phyloP scores from a whole-genome alignment of 495 filamentous ascomycete genomes.

The Neurospora pannonica region DNA sequence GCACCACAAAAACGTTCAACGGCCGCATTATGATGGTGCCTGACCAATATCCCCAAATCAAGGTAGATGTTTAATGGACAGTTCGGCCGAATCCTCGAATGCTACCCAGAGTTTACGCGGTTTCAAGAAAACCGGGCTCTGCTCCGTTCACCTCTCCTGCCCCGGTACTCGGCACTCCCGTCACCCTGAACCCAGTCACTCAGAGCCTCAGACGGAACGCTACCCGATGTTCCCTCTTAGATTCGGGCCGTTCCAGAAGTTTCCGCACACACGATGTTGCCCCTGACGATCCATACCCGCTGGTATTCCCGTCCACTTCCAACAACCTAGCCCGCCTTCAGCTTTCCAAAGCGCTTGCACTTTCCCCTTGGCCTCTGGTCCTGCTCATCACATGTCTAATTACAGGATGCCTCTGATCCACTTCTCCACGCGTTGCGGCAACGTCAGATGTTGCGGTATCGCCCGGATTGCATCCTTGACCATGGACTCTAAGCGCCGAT shows the following conservation, averaged over 20 bases:
- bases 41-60: neutral
- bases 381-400: neutral
- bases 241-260: neutral
- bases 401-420: slow-evolving; percentile 1
- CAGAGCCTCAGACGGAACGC: neutral
- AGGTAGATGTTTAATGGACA: neutral
- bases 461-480: neutral
- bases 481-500: neutral
- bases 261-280: neutral
- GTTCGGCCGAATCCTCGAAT: neutral
- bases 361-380: neutral
- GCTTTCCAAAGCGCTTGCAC: neutral
- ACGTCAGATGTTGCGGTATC: neutral
- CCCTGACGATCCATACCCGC: neutral
- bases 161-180: neutral
- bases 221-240: neutral
- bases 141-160: neutral
- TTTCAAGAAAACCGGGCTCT: neutral
- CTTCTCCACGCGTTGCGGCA: slow-evolving; percentile 3
- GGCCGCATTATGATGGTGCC: too few species aligned
- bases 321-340: neutral
- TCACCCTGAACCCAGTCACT: neutral
- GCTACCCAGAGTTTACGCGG: neutral
- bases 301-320: neutral
- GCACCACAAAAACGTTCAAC: neutral